Conservation (phyloP, 2,329 filamentous ascomycete species). For the Aspergillus carbonarius region DNA sequence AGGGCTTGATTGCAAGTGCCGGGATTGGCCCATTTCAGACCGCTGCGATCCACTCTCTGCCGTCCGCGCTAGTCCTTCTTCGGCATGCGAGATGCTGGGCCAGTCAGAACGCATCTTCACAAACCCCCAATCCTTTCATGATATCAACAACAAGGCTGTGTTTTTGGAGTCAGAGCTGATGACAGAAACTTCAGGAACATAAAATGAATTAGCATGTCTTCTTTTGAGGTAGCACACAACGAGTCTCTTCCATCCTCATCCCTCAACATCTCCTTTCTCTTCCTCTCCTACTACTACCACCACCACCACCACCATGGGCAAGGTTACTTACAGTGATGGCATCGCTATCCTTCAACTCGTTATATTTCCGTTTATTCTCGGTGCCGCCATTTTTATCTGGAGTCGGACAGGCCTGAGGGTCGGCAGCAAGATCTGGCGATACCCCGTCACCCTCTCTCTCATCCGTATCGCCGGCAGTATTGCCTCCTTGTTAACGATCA, state of each 20-base stretch:
- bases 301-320: slow-evolving; percentile 15
- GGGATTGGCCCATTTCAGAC: not conserved
- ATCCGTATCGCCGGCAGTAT: slow-evolving; percentile 31
- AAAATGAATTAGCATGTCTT: not conserved
- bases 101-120: not conserved
- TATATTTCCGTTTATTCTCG: slow-evolving; percentile 27
- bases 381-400: slow-evolving; percentile 27
- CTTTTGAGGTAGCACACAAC: not conserved
- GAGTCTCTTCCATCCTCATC: not conserved
- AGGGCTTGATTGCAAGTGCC: not conserved
- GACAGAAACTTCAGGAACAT: not conserved
- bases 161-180: not conserved
- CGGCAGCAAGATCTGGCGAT: slow-evolving; percentile 31
- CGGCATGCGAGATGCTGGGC: slow-evolving; percentile 11
- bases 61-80: slow-evolving; percentile 2
- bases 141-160: slow-evolving; percentile 2
- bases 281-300: not conserved
- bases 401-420: slow-evolving; percentile 26
- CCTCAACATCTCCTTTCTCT: too few relatives aligned
- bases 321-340: slow-evolving; percentile 26
- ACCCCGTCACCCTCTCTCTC: slow-evolving; percentile 27
- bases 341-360: slow-evolving; percentile 34
- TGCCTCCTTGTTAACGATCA: slow-evolving; percentile 24
- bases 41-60: not conserved
- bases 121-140: not conserved